Base-by-base conservation (phyloP, 768 basidiomycete genomes). In the Rhodotorula babjevae region DNA sequence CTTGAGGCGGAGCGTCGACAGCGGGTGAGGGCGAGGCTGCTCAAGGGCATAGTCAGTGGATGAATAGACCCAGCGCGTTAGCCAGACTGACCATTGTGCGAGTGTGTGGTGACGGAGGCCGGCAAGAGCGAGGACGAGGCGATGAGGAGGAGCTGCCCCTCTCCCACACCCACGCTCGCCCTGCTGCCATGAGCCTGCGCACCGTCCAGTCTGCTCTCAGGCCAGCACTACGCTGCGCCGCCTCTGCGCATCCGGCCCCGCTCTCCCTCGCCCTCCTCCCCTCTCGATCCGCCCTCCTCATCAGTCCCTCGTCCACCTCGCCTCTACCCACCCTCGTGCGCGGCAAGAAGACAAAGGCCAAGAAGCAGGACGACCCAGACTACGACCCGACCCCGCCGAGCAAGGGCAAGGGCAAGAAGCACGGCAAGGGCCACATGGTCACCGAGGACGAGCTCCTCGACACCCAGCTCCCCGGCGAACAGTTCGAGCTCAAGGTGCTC, bases 271-370 rank as follows among this genome's bases (percentile, higher is more conserved):
- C 19, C 23, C 1, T 8, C 40, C 14, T 59, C 23, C 9, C n/a
- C n/a, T 29, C 18, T 19, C 60, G 60, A 23, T 65, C 6, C 36
- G 33, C 44, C n/a, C 61, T 14, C 44, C 19, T 18, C 59, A 40
- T 53, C 47, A 9, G 33, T 40, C 19, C 47, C 14, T 2, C 36
- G 59, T 11, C 53, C 25, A 2, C 63, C 14, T 29, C 33, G 42
- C 27, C 27, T 14, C 31, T 8, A 63, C 23, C 66, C 64, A 9
- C 55, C 36, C 55, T 40, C 31, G 23, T 70, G 69, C 67, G 71
- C 47, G 50, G 52, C 6, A 75, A 75, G 61, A 75, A 75, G 67
- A 71, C 67, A 25, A 74, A 74, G 53, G 68, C 65, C 27, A 60
- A 64, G 33, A 58, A 40, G 19, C 52, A 65, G 11, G 65, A 64